Base-by-base conservation (phyloP, 805 yeast species). In the Helenozyma rhizophorensis region DNA sequence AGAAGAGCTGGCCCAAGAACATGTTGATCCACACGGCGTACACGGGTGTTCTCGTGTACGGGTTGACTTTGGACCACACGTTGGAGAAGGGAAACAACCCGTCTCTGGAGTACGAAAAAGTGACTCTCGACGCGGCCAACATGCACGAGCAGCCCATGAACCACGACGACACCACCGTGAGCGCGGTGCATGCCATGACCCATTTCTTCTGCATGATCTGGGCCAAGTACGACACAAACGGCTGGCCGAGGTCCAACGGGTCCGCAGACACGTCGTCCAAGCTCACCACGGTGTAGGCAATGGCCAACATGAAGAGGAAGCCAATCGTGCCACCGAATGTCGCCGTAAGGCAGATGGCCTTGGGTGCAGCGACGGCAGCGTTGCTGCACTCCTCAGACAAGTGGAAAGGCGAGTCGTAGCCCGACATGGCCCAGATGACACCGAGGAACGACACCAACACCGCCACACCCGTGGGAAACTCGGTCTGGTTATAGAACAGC, bases 401-500 rank as follows among this genome's bases (percentile, higher is more conserved):
- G 48, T 82, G 87, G 62, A 80, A 81, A 0, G 87, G 83, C 14
- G 83, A 76, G 51, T 81, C 87, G 50, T 78, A 82, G 15, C 86
- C 87, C 27, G 81, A 71, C 85, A 81, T 79, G 23, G 81, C 75
- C 82, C 82, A 77, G 37, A 76, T 73, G 23, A 72, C 79, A n/a
- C 81, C 78, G 48, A 75, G 52, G 54, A 76, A 76, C 4, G 76
- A 63, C 67, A 75, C 65, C 36, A 79, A 54, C 47, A 75, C 62
- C 17, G 80, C 70, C 31, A 78, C 62, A 34, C 84, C 84, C 30
- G 65, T 64, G n/a, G 82, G 80, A 67, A 73, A 79, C 13, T 76
- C 82, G 8, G 84, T 76, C 40, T 65, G 70, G 53, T 78, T 78
- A 27, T 63, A 53, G 34, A 76, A 63, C 8, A 62, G 58, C 83